Base-by-base conservation (phyloP, 108 stramenopile species). In the Pinguiococcus pyrenoidosus region DNA sequence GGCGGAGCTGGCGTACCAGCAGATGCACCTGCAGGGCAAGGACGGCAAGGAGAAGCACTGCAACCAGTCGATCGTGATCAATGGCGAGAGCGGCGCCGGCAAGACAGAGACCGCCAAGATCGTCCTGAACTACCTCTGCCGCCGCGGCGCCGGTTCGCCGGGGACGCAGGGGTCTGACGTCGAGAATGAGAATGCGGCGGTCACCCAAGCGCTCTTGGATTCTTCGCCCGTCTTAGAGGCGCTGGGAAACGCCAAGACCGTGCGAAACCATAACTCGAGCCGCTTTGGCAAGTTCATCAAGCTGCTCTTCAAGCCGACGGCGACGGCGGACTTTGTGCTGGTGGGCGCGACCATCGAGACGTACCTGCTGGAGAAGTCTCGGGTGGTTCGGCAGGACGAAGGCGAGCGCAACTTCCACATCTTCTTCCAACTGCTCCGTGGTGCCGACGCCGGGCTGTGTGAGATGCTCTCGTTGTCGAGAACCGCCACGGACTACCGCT, bases 311-410 rank as follows among this genome's bases (percentile, higher is more conserved):
- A 44, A 61, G 39, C 29, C 48, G 38, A 22, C 18, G 2, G n/a
- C n/a, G n/a, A n/a, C n/a, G n/a, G n/a, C n/a, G n/a, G n/a, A n/a
- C n/a, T n/a, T n/a, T n/a, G n/a, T n/a, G n/a, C n/a, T n/a, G n/a
- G n/a, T n/a, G n/a, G n/a, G n/a, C n/a, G 92, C 92, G 40, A 79
- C 73, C 29, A 89, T 98, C 38, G 76, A 85, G 54, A 94, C 92
- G 0, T 98, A 98, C 51, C 74, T 98, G 1, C 66, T 98, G n/a
- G 96, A 98, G 54, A 94, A 95, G 73, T 92, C 95, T 21, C 81
- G 92, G 43, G 42, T 89, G 10, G 84, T 84, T 3, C 54, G 66
- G 25, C 93, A 94, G 59, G 78, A 85, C 34, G 72, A 49, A 41
- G 60, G 60, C 6, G 60, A 62, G 60, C 60, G 60, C 17, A 56